These are phyloP conservation scores for Spathaspora hagerdaliae DNA, from an alignment of 805 yeast genomes.

Conservation along the genomic window DNA sequence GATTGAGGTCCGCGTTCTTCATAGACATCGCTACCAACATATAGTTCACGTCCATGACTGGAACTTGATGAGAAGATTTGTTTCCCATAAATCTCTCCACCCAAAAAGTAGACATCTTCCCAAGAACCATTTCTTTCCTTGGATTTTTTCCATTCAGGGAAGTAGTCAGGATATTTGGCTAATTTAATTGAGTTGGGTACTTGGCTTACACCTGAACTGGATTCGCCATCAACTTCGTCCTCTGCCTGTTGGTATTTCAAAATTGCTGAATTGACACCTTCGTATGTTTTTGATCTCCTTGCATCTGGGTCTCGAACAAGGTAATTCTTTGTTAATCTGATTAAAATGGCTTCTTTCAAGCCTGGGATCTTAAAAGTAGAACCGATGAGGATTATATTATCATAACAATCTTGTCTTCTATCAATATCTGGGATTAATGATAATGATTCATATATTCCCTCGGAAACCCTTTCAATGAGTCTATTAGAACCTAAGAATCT, in stretches of 20 bases:
- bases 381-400: conserved; percentile 76
- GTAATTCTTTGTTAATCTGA: conserved; percentile 54
- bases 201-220: conserved; percentile 43
- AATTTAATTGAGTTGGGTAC: conserved; percentile 73
- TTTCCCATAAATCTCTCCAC: conserved; percentile 83
- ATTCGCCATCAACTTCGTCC: conserved; percentile 24
- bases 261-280: conserved; percentile 35
- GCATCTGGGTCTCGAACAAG: conserved; percentile 35
- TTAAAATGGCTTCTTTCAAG: conserved; percentile 63
- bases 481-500: conserved; percentile 76
- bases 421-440: conserved; percentile 60
- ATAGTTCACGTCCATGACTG: conserved; percentile 56
- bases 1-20: conserved; percentile 78
- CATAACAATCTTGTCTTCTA: conserved; percentile 79
- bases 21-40: conserved; percentile 65
- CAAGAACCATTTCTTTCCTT: conserved; percentile 51
- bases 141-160: conserved; percentile 84
- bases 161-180: conserved; percentile 81
- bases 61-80: conserved; percentile 67
- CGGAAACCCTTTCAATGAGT: conserved; percentile 53
- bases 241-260: conserved; percentile 42
- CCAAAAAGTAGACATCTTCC: conserved; percentile 75
- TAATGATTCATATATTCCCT: conserved; percentile 50
- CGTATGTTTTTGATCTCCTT: conserved; percentile 16
- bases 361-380: conserved; percentile 75